phyloP scores from a whole-genome alignment of 2,329 filamentous ascomycete genomes.

The Phyllosticta paracitricarpa region DNA sequence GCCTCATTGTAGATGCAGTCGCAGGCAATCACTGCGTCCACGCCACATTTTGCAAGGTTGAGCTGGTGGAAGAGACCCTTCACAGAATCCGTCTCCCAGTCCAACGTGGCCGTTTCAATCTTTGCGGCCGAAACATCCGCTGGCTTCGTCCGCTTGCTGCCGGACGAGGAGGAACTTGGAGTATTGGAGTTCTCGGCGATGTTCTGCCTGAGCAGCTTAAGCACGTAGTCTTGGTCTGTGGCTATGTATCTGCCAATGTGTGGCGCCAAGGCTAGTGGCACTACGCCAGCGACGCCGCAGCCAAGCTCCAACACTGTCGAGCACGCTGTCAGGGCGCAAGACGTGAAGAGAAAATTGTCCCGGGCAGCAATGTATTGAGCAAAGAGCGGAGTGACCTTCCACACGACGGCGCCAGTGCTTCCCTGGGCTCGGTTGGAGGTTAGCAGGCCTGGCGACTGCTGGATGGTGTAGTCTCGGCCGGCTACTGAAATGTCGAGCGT shows the following conservation, averaged over 20 bases:
- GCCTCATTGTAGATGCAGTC: constrained; percentile 95
- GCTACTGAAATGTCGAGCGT: constrained; percentile 47
- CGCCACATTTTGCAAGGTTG: constrained; percentile 36
- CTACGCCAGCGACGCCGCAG: constrained; percentile 74
- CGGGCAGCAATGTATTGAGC: constrained; percentile 65
- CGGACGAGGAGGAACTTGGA: not conserved
- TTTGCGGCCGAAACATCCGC: constrained; percentile 2
- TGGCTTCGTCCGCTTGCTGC: not conserved
- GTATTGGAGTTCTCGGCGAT: constrained; percentile 48
- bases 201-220: constrained; percentile 67
- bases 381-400: constrained; percentile 80
- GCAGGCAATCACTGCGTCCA: constrained; percentile 71
- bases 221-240: constrained; percentile 82
- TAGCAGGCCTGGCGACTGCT: constrained; percentile 75
- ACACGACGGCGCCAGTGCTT: constrained; percentile 77
- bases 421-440: constrained; percentile 63
- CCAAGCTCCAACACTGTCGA: constrained; percentile 72
- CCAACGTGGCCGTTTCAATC: constrained; percentile 25
- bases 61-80: constrained; percentile 41
- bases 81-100: constrained; percentile 65
- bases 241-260: constrained; percentile 58
- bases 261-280: constrained; percentile 58
- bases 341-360: constrained; percentile 51
- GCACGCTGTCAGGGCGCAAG: constrained; percentile 41
- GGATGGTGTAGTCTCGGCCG: constrained; percentile 61